Conservation (phyloP, 139 green algal species). For the Chlamydomonas incerta region DNA sequence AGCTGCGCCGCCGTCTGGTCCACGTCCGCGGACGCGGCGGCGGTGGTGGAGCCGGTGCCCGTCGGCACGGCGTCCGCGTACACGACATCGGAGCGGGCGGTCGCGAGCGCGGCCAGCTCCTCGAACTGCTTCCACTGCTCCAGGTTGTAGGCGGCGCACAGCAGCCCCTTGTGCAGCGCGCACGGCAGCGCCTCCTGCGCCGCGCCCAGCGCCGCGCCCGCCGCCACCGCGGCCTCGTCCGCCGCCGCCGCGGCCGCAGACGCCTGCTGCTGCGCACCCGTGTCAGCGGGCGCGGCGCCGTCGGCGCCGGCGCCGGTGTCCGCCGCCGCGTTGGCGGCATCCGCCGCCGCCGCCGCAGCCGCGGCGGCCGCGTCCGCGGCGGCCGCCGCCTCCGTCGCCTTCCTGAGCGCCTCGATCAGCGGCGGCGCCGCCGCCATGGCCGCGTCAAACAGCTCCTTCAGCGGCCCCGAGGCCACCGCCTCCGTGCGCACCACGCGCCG, state of each 20-base stretch:
- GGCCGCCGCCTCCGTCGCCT: slow-evolving; percentile 5
- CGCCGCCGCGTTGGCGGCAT: no score
- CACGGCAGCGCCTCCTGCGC: slow-evolving; percentile 9
- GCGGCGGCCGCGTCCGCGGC: not conserved
- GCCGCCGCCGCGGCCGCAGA: not conserved
- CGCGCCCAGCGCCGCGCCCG: not conserved
- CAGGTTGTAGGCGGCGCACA: slow-evolving; percentile 62
- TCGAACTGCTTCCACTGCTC: slow-evolving; percentile 50
- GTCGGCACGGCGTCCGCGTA: not conserved
- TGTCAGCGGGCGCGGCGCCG: no score
- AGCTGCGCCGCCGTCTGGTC: slow-evolving; percentile 10
- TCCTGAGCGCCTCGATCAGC: slow-evolving; percentile 24
- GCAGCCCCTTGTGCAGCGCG: slow-evolving; percentile 44
- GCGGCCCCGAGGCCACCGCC: slow-evolving; percentile 29
- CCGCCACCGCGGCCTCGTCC: not conserved
- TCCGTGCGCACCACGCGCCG: slow-evolving; percentile 46
- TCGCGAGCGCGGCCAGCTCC: slow-evolving; percentile 43
- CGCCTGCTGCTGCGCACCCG: not conserved
- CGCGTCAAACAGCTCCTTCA: slow-evolving; percentile 70
- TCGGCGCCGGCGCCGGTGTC: no score
- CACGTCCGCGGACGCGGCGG: not conserved
- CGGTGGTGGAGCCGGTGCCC: no score
- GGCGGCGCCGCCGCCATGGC: slow-evolving; percentile 39
- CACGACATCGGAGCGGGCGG: not conserved
- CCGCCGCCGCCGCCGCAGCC: not conserved